Conservation (phyloP, 352 stramenopile species). For the Pythium insidiosum region DNA sequence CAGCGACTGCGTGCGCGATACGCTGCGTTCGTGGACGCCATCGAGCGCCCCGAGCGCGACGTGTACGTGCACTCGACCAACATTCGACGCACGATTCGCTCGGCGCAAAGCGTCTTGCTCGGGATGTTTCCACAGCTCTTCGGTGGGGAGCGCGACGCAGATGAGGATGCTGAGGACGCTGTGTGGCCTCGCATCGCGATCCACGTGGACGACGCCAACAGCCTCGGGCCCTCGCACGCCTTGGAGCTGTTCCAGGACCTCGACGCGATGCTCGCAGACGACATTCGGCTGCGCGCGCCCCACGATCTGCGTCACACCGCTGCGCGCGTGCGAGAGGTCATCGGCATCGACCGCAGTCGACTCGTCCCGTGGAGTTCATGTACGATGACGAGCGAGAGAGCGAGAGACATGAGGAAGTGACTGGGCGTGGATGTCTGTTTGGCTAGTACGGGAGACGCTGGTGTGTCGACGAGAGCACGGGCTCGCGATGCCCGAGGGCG, state of each 20-base stretch:
- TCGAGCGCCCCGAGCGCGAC: constrained; percentile 25
- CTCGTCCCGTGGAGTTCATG: constrained; percentile 58
- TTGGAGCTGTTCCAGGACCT: constrained; percentile 56
- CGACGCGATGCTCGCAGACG: constrained; percentile 34
- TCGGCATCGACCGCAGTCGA: constrained; percentile 24
- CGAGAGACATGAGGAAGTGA: too few species aligned
- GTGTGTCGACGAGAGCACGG: constrained; percentile 55
- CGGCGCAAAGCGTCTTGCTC: constrained; percentile 54
- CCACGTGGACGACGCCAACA: constrained; percentile 37
- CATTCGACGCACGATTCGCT: constrained; percentile 63
- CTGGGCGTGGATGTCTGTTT: background rate
- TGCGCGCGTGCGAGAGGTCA: constrained; percentile 32
- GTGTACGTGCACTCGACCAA: constrained; percentile 76
- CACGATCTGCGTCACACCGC: constrained; percentile 24
- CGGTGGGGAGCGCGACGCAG: too few species aligned
- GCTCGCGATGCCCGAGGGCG: constrained; percentile 38
- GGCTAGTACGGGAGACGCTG: constrained; percentile 64
- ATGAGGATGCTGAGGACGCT: constrained; percentile 5
- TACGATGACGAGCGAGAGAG: too few species aligned
- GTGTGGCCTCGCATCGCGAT: constrained; percentile 23
- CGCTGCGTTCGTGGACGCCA: constrained; percentile 19
- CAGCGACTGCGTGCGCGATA: constrained; percentile 34
- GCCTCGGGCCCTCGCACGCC: constrained; percentile 48
- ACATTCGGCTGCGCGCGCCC: constrained; percentile 40
- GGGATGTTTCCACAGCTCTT: constrained; percentile 62